Percentiles rank a stretch among this genome's conserved stretches.
phyloP scores from a whole-genome alignment of 2,329 filamentous ascomycete genomes.

The Blastomyces parvus region DNA sequence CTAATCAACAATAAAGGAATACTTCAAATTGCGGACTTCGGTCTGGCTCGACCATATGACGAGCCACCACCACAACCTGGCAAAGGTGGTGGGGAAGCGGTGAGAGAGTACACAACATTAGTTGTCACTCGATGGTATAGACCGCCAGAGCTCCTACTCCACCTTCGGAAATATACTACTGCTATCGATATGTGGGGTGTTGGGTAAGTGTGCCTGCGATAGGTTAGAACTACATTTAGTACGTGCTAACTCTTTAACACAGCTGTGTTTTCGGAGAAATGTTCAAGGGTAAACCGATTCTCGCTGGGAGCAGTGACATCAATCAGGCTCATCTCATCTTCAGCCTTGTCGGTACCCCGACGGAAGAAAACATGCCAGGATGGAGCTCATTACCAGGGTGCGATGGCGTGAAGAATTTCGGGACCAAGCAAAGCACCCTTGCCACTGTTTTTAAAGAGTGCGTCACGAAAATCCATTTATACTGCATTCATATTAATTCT shows the following conservation, averaged over 20 bases:
- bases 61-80: constrained; percentile 69
- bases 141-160: constrained; percentile 82
- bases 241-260: constrained; percentile 20
- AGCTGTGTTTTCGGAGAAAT: constrained; percentile 98
- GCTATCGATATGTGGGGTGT: constrained; percentile 98
- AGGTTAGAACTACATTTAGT: constrained; percentile 1
- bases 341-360: constrained; percentile 81
- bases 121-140: constrained; percentile 97
- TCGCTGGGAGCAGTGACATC: constrained; percentile 77
- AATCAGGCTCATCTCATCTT: constrained; percentile 93
- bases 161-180: constrained; percentile 85
- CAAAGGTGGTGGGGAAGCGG: constrained; percentile 70
- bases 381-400: constrained; percentile 77
- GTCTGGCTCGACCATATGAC: constrained; percentile 85
- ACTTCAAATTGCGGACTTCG: constrained; percentile 95
- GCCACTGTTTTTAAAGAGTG: constrained; percentile 65
- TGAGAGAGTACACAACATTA: constrained; percentile 86
- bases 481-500: background rate
- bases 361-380: constrained; percentile 82
- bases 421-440: constrained; percentile 54
- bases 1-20: constrained; percentile 91
- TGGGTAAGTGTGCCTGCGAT: constrained; percentile 50
- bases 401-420: constrained; percentile 59
- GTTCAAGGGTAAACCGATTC: constrained; percentile 85
- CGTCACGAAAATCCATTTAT: constrained; percentile 13